phyloP scores from a whole-genome alignment of 371 early-diverging fungal species.

The Lichtheimia ramosa region DNA sequence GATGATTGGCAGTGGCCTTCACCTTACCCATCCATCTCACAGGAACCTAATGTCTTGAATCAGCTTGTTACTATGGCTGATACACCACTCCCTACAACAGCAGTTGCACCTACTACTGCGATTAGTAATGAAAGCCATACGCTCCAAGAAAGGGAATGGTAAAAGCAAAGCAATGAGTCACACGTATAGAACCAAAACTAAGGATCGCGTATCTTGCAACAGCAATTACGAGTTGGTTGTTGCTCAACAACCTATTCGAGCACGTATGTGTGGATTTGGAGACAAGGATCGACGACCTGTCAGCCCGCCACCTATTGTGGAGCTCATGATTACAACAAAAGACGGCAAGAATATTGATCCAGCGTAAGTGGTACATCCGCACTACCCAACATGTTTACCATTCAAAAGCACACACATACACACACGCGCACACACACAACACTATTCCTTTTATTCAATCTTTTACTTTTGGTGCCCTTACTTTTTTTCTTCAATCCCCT shows the following conservation, averaged over 20 bases:
- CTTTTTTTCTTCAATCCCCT: too few relatives aligned
- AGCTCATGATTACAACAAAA: conserved; percentile 32
- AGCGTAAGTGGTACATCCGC: conserved; percentile 5
- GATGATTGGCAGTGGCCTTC: conserved; percentile 2
- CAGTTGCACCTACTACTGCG: neutral
- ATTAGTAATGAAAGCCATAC: neutral
- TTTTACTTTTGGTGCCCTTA: too few relatives aligned
- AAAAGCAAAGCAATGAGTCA: neutral
- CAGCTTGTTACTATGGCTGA: neutral
- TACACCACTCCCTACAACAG: conserved; percentile 1
- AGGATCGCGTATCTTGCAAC: neutral
- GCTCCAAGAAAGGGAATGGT: conserved; percentile 3
- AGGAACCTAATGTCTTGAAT: neutral
- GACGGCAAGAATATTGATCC: conserved; percentile 17
- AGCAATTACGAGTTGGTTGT: conserved; percentile 27
- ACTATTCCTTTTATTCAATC: too few relatives aligned
- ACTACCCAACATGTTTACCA: too few relatives aligned
- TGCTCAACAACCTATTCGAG: conserved; percentile 65
- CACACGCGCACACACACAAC: too few relatives aligned
- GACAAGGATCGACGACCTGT: conserved; percentile 72
- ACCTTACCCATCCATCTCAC: neutral
- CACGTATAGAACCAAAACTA: conserved; percentile 2
- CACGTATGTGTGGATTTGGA: conserved; percentile 71
- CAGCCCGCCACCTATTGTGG: conserved; percentile 70
- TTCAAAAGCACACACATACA: too few relatives aligned